A percentile compares a stretch with the other conserved stretches of the same genome.
Evolutionary conservation across 2,329 filamentous ascomycete species (phyloP).

Genomic region (Diaporthe citriasiana): DNA sequence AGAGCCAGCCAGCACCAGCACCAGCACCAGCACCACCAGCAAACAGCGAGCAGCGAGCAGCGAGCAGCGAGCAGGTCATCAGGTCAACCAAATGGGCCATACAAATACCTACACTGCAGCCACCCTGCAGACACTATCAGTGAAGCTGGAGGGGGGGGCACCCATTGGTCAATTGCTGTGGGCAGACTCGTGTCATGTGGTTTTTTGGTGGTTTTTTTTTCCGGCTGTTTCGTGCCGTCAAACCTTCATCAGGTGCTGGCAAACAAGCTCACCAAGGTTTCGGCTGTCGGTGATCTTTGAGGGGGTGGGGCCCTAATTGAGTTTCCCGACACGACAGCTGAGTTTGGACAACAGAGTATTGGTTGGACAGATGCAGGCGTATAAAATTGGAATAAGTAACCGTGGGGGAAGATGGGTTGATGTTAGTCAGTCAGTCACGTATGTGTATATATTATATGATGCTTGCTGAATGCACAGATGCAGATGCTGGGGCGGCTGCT

Average conservation of each 20-base stretch:
- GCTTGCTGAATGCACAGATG: too few relatives aligned
- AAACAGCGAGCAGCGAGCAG: background rate
- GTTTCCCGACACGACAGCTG: constrained; percentile 7
- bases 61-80: background rate
- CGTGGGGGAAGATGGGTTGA: too few relatives aligned
- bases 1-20: too few relatives aligned
- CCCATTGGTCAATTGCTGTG: constrained; percentile 4
- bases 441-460: too few relatives aligned
- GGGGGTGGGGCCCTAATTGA: background rate
- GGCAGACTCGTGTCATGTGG: background rate
- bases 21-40: too few relatives aligned
- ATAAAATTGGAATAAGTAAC: too few relatives aligned
- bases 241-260: constrained; percentile 1
- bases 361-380: too few relatives aligned
- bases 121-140: too few relatives aligned
- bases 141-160: background rate
- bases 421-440: too few relatives aligned
- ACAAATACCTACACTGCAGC: too few relatives aligned
- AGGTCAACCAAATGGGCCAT: background rate
- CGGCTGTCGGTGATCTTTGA: constrained; percentile 22
- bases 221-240: background rate
- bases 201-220: too few relatives aligned
- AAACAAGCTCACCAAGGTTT: constrained; percentile 31
- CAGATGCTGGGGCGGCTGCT: too few relatives aligned
- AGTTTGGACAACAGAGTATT: background rate